Base-by-base conservation (phyloP, 805 yeast species). In the Candida adriatica region DNA sequence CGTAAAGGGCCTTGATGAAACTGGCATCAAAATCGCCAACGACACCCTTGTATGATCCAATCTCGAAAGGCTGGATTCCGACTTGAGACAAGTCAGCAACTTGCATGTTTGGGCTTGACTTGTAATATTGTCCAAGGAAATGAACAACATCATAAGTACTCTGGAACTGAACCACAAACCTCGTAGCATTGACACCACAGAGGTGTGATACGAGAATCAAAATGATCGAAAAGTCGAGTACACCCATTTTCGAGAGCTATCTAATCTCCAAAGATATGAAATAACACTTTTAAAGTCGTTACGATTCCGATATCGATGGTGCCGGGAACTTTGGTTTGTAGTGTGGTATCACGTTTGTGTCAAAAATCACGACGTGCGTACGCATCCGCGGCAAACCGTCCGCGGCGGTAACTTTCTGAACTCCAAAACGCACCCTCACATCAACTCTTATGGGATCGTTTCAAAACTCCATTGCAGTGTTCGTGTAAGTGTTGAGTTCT, bases 21-120 rank as follows among this genome's bases (percentile, higher is more conserved):
- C 47, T 51, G 10, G 41, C 35, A 16, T 53, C 45, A 29, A 66
- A 58, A 10, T 60, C 59, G 9, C 69, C 70, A 19, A 46, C 37
- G 19, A 64, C 41, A 6, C 61, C 61, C 27, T 51, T 51, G 35
- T 62, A 58, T 6, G 36, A 34, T 8, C 61, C 62, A 9, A 64
- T 42, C 15, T 46, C 42, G 18, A 56, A 49, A 14, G 41, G 32
- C n/a, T 40, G 39, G 13, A 49, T 24, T 4, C 44, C 46, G 10
- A 39, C 17, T 8, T 33, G 33, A 2, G 46, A 43, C 8, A 42
- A 29, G 5, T 41, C 30, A 6, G 27, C 42, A 10, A 30, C 31
- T 18, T 35, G 33, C 18, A 40, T 26, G 14, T 27, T 29, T 1
- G 34, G 31, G 13, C 31, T 30, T 5, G 36, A 13, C 26, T 39